Evolutionary conservation across 2,329 filamentous ascomycete genomes (phyloP).

Genomic region (Cyanodermella asteris): DNA sequence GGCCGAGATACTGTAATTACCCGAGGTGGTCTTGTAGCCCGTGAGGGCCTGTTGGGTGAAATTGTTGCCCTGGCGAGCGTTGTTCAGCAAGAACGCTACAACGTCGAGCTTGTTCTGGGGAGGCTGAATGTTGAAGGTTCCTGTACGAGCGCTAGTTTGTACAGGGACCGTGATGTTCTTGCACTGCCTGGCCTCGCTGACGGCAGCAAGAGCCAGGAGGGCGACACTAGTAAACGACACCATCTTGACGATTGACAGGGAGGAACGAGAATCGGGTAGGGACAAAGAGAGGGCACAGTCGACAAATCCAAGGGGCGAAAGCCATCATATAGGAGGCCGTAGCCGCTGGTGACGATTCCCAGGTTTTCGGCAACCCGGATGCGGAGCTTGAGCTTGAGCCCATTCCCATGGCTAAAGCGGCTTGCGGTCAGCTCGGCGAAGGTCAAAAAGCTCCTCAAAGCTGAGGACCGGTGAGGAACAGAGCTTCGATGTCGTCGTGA

Average conservation of each 20-base stretch:
- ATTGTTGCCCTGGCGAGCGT: constrained; percentile 29
- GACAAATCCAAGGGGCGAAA: too few species aligned
- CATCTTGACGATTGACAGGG: constrained; percentile 1
- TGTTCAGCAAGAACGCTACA: constrained; percentile 30
- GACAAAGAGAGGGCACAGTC: too few species aligned
- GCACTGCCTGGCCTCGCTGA: constrained; percentile 15
- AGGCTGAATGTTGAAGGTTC: constrained; percentile 27
- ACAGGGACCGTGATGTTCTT: constrained; percentile 34
- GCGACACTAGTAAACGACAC: constrained; percentile 1
- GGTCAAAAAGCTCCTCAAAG: too few species aligned
- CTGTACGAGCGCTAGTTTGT: constrained; percentile 31
- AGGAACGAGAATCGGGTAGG: too few species aligned
- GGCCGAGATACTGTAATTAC: constrained; percentile 34
- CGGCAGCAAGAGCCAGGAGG: constrained; percentile 3
- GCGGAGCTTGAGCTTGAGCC: too few species aligned
- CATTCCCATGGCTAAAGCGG: too few species aligned
- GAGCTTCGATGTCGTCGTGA: too few species aligned
- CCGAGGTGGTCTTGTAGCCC: constrained; percentile 29
- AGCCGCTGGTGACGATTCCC: too few species aligned
- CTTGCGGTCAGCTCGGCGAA: too few species aligned
- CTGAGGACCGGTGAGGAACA: too few species aligned
- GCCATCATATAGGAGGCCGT: too few species aligned
- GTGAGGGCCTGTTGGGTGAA: constrained; percentile 22
- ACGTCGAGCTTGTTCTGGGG: constrained; percentile 33
- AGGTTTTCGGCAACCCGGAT: too few species aligned